Percentiles rank a stretch among this genome's conserved stretches.
Evolutionary conservation across 441 rosid species (phyloP).

Genomic region (Jatropha podagrica): DNA sequence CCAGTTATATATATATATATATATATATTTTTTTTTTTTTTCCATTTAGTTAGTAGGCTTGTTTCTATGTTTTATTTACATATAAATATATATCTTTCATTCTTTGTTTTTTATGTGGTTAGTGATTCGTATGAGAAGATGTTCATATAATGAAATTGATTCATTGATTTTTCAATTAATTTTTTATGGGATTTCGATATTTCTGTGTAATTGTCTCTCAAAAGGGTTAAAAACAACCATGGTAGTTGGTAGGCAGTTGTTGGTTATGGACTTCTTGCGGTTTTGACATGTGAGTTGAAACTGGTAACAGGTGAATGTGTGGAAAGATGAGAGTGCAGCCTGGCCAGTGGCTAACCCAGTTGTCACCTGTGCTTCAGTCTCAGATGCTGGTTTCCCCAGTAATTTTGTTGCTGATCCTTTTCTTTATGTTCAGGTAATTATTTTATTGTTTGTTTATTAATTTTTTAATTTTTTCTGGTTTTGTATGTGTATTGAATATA

Average conservation of each 20-base stretch:
- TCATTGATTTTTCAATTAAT: not conserved
- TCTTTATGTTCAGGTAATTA: slow-evolving; percentile 69
- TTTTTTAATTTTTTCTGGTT: not conserved
- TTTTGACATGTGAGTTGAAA: slow-evolving; percentile 23
- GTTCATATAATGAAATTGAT: not conserved
- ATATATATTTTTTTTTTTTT: not conserved
- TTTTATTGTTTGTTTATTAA: not conserved
- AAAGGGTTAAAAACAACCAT: not conserved
- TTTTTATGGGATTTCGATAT: not conserved
- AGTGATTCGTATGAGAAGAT: not conserved
- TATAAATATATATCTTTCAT: not conserved
- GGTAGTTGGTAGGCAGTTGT: not conserved
- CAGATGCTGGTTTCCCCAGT: slow-evolving; percentile 77
- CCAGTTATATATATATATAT: not conserved
- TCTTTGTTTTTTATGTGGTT: not conserved
- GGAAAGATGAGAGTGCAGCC: slow-evolving; percentile 76
- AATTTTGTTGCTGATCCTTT: slow-evolving; percentile 96
- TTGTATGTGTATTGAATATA: not conserved
- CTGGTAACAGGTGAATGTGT: slow-evolving; percentile 52
- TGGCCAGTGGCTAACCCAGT: slow-evolving; percentile 98
- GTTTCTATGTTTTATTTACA: too few relatives aligned
- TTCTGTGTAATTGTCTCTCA: not conserved
- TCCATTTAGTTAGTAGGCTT: not conserved
- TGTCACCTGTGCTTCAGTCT: slow-evolving; percentile 77
- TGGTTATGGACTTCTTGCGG: slow-evolving; percentile 10